Evolutionary conservation across 1,284 basidiomycete species (phyloP), one percentile per base, ranked within the genome.

Genomic region (Ceratobasidium sp.): DNA sequence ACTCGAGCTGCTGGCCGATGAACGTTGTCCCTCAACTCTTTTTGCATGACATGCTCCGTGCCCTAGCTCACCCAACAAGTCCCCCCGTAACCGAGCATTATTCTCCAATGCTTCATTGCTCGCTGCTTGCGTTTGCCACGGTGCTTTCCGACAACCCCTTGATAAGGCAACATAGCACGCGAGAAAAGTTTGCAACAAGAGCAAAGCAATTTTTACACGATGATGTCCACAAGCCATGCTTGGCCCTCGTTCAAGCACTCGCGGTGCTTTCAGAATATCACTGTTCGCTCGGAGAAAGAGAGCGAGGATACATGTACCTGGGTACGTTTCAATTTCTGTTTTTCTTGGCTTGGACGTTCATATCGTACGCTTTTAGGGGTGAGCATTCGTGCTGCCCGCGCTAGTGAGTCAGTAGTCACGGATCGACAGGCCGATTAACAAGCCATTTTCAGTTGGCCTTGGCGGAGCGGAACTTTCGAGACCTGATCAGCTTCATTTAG

Each of bases 221-320:
- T 5, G 66, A 68, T 25, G 6, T 68, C n/a, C 17, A 37, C 29
- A 6, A 19, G 3, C 66, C 49, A 9, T 19, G 15, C 7, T n/a
- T 68, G 66, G 11, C 25, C 22, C 13, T 68, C 17, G 43, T 68
- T 32, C 46, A 54, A n/a, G 9, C 66, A 11, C 66, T 68, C 13
- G 43, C 32, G 9, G 2, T 68, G 17, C 66, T 68, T n/a, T 52
- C 66, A 3, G 66, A 68, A 22, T 68, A 68, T 32, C 51, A 68
- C 51, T 68, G 46, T 22, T 32, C 44, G 22, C 7, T 51, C 9
- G 66, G 49, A 37, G 49, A 68, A 17, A 22, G 9, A 29, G 46
- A 51, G 15, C 25, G n/a, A n/a, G 66, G 66, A 7, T 68, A 54
- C 34, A 68, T 68, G 66, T 68, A 68, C 32, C 22, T 68, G 66